Evolutionary conservation across 306 rosid genomes (phyloP), one percentile per base, ranked within the genome.

Genomic region (Cicer cuneatum): DNA sequence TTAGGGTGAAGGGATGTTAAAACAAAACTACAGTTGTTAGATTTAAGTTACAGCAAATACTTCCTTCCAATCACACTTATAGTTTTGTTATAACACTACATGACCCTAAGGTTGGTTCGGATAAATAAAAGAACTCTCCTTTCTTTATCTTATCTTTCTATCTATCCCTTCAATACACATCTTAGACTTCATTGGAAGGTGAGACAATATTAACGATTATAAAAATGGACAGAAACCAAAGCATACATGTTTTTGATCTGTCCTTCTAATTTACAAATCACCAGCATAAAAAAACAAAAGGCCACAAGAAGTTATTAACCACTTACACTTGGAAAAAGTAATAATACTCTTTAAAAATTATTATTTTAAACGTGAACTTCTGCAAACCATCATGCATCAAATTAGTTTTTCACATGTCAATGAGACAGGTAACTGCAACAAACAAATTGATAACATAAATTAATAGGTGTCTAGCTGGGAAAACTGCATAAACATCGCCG

Each of bases 401-500:
- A 60, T 33, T 74, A 40, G 61, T 75, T 58, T 12, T 70, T 79
- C 82, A 79, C 73, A 24, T 72, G 81, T 54, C 11, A 54, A 75
- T 74, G 63, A 79, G 61, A 74, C 66, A 80, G 2, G 21, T 48
- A 74, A 59, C 45, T 74, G 47, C 68, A 74, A 48, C 42, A 41
- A 41, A 75, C 58, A 56, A 48, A 72, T 79, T 37, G 74, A 43
- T 42, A 18, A 66, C 41, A 67, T 56, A 75, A 42, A 51, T 52
- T 18, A 43, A 77, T 24, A 38, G 45, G 57, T 29, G 42, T 43
- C 70, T 66, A 80, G 80, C 58, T 72, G 74, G 77, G 56, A 69
- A 76, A 80, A 80, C 29, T 75, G 64, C 79, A 71, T 21, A 52
- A 67, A 80, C 84, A 83, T 51, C 15, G 69, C 65, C 66, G 14